Evolutionary conservation across 805 yeast genomes (phyloP), one percentile per base, ranked within the genome.

Genomic region (Candida silvicultrix): DNA sequence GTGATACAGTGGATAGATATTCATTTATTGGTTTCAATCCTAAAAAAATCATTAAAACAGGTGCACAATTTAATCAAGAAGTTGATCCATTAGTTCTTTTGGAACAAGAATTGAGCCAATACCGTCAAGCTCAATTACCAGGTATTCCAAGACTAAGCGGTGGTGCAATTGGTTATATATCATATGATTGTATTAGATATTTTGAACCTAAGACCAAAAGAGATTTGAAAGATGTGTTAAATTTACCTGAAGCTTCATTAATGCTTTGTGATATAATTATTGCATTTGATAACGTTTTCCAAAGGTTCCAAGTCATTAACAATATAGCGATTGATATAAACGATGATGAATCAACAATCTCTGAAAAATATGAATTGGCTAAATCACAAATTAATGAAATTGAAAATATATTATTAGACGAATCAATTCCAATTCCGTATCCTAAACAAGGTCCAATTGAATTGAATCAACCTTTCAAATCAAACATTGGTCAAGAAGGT

Each of bases 151-250:
- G 76, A 51, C 69, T 89, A 47, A 83, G 90, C 56, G 99, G 99
- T 47, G 99, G 99, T 52, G 98, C 98, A 6, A 77, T 92, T 45
- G 99, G 99, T 2, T 94, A 89, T 62, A 81, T 94, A 39, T 88
- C 97, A 1, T 94, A 94, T 59, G 99, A 94, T 65, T 94, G 99
- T 71, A 85, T 94, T 59, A 86, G 89, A 63, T 94, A 94, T 66
- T 94, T 94, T 55, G 99, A 94, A 68, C 99, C 99, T 49, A 83
- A 75, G 55, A 92, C 98, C 1, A 76, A 75, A 49, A 78, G 87
- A 52, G 74, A 74, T 3, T 71, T 90, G 55, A 80, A 84, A 54
- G 98, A 94, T 64, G 82, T 83, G 1, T 69, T 94, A 55, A 66
- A 85, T 50, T 75, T 94, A 11, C 99, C 99, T 0, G 99, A 94